Evolutionary conservation across 192 early-diverging fungal species (phyloP), one percentile per base, ranked within the genome.

Genomic region (Pilaira anomala): DNA sequence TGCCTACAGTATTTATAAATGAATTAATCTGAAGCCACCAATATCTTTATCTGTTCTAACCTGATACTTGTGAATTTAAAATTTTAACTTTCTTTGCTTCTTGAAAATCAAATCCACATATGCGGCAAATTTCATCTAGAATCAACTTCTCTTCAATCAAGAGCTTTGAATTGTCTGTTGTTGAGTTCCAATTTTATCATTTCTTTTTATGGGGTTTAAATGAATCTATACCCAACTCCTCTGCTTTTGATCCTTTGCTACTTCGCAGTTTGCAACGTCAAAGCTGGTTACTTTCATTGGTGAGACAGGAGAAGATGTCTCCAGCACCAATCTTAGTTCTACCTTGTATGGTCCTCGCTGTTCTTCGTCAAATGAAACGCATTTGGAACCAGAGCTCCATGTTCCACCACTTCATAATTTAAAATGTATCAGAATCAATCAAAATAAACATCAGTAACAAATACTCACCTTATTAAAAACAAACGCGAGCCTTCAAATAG

Each of bases 31-130:
- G 54, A 18, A 56, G 11, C 26, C 36, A 9, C 9, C 9, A 40
- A 39, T 12, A 39, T 56, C 7, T 39, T 41, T 52, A 52, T 52
- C 26, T 52, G 24, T 29, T 28, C 26, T 52, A 29, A 52, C 50
- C 50, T 29, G 50, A 52, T n/a, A 56, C 36, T 21, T 52, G 54
- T 3, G 36, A 16, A 29, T 56, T 40, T 0, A 41, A 14, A 2
- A 56, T 22, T 22, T 40, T 56, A 3, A 56, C 3, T 12, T 56
- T 56, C 19, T 24, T 26, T 19, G 54, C 30, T 7, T 56, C 54
- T 0, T 41, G 18, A 19, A 41, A 56, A 33, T 56, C 18, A 1
- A 41, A 14, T 39, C 30, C n/a, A 22, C 30, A 22, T 11, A 21
- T 13, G 0, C 18, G 8, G 0, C 18, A 6, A 5, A 56, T 56